Evolutionary conservation across 768 basidiomycete genomes (phyloP).

Genomic region (Mycena chlorophos): DNA sequence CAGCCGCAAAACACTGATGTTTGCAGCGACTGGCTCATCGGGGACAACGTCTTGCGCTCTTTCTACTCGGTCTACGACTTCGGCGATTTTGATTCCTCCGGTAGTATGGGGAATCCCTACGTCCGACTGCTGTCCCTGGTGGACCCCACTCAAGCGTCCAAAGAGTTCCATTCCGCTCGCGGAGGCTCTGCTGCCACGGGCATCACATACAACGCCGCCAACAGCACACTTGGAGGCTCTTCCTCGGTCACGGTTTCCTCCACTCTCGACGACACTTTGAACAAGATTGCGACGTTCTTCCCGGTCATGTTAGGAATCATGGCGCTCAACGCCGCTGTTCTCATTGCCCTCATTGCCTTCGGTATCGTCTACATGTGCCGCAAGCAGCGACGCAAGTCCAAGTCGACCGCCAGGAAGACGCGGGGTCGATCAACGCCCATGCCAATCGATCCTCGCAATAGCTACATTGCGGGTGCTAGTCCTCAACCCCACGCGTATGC

Average conservation of each 20-base stretch:
- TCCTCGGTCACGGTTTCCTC: constrained; percentile 56
- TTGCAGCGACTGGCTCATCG: constrained; percentile 83
- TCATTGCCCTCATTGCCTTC: constrained; percentile 55
- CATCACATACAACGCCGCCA: constrained; percentile 65
- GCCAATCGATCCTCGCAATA: constrained; percentile 52
- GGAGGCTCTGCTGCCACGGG: constrained; percentile 65
- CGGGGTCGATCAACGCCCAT: constrained; percentile 57
- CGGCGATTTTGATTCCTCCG: constrained; percentile 69
- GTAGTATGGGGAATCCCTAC: constrained; percentile 73
- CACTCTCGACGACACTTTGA: constrained; percentile 58
- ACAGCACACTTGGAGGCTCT: constrained; percentile 36
- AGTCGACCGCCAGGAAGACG: constrained; percentile 29
- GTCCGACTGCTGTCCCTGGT: constrained; percentile 72
- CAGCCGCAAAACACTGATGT: background rate
- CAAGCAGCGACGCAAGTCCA: constrained; percentile 40
- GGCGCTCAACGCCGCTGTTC: constrained; percentile 73
- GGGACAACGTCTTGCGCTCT: constrained; percentile 81
- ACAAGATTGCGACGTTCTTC: constrained; percentile 62
- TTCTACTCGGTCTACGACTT: constrained; percentile 84
- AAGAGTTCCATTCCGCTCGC: constrained; percentile 66
- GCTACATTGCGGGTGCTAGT: constrained; percentile 38
- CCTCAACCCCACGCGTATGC: constrained; percentile 54
- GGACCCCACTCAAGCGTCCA: constrained; percentile 67
- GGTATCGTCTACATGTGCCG: constrained; percentile 58
- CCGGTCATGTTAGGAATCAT: constrained; percentile 76